These are phyloP conservation scores for Naegleria lovaniensis DNA, from an alignment of 208 protist species.

Conservation along the genomic window DNA sequence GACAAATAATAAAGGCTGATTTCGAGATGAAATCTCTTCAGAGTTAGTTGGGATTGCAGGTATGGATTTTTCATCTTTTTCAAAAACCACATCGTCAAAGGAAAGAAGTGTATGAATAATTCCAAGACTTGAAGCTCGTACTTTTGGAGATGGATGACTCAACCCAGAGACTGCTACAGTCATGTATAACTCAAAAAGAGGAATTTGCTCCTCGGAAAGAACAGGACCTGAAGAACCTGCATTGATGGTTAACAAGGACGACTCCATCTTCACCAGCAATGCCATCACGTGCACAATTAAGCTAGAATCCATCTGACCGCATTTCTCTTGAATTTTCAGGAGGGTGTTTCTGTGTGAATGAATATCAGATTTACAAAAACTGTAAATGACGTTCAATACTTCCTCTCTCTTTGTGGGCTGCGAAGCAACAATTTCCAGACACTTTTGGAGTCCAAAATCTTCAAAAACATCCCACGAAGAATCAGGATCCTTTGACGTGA, in stretches of 20 bases:
- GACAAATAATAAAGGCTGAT: neutral
- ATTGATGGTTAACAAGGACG: neutral
- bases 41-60: neutral
- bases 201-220: neutral
- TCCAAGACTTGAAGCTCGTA: neutral
- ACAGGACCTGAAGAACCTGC: neutral
- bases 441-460: neutral
- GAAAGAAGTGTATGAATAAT: neutral
- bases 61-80: neutral
- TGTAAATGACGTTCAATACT: neutral
- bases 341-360: neutral
- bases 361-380: neutral
- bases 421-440: neutral
- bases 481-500: neutral
- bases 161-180: neutral
- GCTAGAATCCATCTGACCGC: too few relatives aligned
- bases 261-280: neutral
- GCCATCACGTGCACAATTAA: neutral
- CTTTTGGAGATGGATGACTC: neutral
- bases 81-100: neutral
- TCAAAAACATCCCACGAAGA: neutral
- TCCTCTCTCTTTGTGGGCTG: neutral
- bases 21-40: neutral
- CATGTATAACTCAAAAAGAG: neutral
- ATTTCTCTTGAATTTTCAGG: neutral